phyloP scores from a whole-genome alignment of 2,329 filamentous ascomycete species.

The Nigrograna mackinnonii region DNA sequence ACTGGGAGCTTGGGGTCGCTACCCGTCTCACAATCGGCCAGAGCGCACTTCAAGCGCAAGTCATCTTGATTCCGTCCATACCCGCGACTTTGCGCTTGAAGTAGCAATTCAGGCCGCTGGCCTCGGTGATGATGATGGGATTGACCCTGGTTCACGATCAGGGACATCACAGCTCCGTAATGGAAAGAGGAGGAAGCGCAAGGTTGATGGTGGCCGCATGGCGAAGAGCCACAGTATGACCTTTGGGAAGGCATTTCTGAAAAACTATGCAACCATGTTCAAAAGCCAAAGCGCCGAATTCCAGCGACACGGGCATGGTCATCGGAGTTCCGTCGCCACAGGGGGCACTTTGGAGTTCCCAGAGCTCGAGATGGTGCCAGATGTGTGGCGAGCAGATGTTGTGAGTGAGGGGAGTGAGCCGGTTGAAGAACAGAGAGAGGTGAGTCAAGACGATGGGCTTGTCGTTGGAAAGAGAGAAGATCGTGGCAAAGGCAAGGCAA shows the following conservation, averaged over 20 bases:
- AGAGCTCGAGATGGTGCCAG: slow-evolving; percentile 51
- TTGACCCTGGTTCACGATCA: slow-evolving; percentile 28
- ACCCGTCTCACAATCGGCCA: slow-evolving; percentile 49
- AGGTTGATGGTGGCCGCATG: slow-evolving; percentile 67
- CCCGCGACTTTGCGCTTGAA: slow-evolving; percentile 48
- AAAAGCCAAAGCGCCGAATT: slow-evolving; percentile 43
- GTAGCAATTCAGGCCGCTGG: slow-evolving; percentile 28
- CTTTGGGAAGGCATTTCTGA: slow-evolving; percentile 44
- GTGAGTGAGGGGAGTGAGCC: slow-evolving; percentile 4
- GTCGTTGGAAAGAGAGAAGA: too few relatives aligned
- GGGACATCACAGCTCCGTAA: slow-evolving; percentile 21
- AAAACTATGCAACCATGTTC: slow-evolving; percentile 51
- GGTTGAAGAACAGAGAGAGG: slow-evolving; percentile 3
- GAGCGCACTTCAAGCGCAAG: slow-evolving; percentile 45
- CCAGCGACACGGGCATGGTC: slow-evolving; percentile 44
- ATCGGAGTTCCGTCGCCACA: slow-evolving; percentile 47
- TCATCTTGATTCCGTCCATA: slow-evolving; percentile 39
- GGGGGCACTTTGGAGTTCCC: slow-evolving; percentile 49
- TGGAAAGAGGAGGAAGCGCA: slow-evolving; percentile 52
- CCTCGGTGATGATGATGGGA: slow-evolving; percentile 14
- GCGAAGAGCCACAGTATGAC: slow-evolving; percentile 59
- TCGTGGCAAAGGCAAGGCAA: slow-evolving; percentile 12
- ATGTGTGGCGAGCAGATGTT: slow-evolving; percentile 30
- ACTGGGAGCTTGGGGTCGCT: slow-evolving; percentile 50
- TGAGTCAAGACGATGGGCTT: too few relatives aligned